Percentiles rank a stretch among this genome's conserved stretches.
These are phyloP conservation scores for Pythium folliculosum DNA, from an alignment of 352 stramenopile species.

Conservation along the genomic window DNA sequence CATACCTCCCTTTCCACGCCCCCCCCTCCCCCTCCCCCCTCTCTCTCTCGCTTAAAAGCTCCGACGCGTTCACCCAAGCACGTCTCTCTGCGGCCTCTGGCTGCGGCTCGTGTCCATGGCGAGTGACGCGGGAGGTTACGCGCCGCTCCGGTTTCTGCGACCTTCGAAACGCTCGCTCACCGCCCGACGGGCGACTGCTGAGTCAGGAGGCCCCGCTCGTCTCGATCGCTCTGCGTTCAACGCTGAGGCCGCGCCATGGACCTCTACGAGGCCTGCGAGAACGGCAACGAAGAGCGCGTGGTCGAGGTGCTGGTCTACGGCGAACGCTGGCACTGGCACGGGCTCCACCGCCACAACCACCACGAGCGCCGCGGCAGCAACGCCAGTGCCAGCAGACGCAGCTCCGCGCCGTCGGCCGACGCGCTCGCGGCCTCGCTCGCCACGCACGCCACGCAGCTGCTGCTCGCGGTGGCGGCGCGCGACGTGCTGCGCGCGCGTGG, in stretches of 20 bases:
- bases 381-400: conserved; percentile 12
- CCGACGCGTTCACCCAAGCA: too few relatives aligned
- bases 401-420: not conserved
- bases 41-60: too few relatives aligned
- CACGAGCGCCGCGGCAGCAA: not conserved
- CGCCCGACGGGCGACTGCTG: not conserved
- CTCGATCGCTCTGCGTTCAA: not conserved
- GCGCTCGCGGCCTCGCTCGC: conserved; percentile 3
- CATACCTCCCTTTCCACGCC: too few relatives aligned
- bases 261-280: conserved; percentile 78
- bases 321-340: conserved; percentile 23
- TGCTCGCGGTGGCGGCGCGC: conserved; percentile 9
- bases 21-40: too few relatives aligned
- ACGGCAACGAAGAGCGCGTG: conserved; percentile 83
- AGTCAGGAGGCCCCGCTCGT: not conserved
- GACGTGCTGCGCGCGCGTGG: conserved; percentile 41
- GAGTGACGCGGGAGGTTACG: too few relatives aligned
- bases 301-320: conserved; percentile 69
- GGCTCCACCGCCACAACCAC: conserved; percentile 3
- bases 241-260: conserved; percentile 43
- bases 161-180: not conserved
- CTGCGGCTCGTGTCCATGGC: too few relatives aligned
- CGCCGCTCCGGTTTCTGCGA: too few relatives aligned
- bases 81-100: too few relatives aligned
- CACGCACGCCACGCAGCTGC: conserved; percentile 3